Conservation (phyloP, 2,329 filamentous ascomycete genomes). For the Sporothrix pseudoabietina region DNA sequence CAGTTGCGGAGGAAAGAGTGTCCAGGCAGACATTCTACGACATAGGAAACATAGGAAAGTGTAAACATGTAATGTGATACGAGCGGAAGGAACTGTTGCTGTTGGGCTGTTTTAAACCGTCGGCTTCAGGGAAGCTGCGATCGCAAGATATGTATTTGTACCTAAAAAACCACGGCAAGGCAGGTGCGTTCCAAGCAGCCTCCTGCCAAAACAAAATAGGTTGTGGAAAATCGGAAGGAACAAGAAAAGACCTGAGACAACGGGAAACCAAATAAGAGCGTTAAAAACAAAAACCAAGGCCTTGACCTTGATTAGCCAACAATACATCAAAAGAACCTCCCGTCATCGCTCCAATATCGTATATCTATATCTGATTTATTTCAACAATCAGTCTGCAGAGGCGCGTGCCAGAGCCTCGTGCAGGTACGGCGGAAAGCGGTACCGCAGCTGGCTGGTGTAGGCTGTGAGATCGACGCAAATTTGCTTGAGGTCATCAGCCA, state of each 20-base stretch:
- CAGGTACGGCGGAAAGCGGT: slow-evolving; percentile 81
- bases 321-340: slow-evolving; percentile 3
- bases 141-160: background rate
- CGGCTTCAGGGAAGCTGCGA: slow-evolving; percentile 13
- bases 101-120: background rate
- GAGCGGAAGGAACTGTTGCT: background rate
- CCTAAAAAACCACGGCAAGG: background rate
- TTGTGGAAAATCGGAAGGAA: background rate
- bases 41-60: slow-evolving; percentile 15
- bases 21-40: background rate
- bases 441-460: slow-evolving; percentile 89
- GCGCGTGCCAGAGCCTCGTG: slow-evolving; percentile 87
- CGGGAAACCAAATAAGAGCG: background rate
- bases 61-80: background rate
- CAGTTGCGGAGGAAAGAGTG: background rate
- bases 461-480: slow-evolving; percentile 89
- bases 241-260: background rate
- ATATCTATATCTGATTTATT: background rate
- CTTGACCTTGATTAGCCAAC: background rate
- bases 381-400: slow-evolving; percentile 61
- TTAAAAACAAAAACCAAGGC: background rate
- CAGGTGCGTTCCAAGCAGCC: slow-evolving; percentile 6
- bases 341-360: background rate
- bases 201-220: background rate
- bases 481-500: slow-evolving; percentile 72